Base-by-base conservation (phyloP, 805 yeast species). In the Wickerhamomyces ciferrii region DNA sequence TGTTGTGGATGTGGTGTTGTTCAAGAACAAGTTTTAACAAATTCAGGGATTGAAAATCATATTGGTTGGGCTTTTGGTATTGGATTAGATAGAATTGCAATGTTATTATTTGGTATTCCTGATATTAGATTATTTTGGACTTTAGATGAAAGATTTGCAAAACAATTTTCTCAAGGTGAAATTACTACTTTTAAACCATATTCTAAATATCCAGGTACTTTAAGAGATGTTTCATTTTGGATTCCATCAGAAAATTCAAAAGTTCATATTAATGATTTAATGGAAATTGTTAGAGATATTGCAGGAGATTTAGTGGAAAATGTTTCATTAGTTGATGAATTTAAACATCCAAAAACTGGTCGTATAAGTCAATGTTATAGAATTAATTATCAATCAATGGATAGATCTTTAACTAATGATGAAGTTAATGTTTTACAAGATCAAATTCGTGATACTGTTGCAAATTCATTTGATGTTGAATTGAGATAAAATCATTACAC, bases 61-160 rank as follows among this genome's bases (percentile, higher is more conserved):
- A 73, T 92, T 40, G 95, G 97, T 3, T 94, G 99, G 98, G 99
- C 99, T 2, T 94, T 94, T 69, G 99, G 99, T 18, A 74, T 94
- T 43, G 99, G 99, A 0, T 72, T 94, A 43, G 99, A 94, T 64
- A 76, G 99, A 59, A 80, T 92, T 48, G 98, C 99, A 34, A 94
- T 94, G 99, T 70, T 94, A 18, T 71, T 94, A 43, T 94, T 91
- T 68, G 97, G 95, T 20, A 84, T 94, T 41, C 98, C 98, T 2
- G 99, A 94, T 62, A 94, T 94, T 51, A 75, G 99, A 52, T 69
- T 92, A 41, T 88, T 94, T 65, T 94, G 99, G 99, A 76, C 96
- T 1, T 56, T 67, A 35, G 97, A 94, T 65, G 79, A 79, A 44
- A 71, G 97, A 46, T 94, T 94, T 61, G 66, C 72, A 25, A 63